Evolutionary conservation across 2,329 filamentous ascomycete genomes (phyloP), one percentile per base, ranked within the genome.

Genomic region (Leptographium lundbergii): DNA sequence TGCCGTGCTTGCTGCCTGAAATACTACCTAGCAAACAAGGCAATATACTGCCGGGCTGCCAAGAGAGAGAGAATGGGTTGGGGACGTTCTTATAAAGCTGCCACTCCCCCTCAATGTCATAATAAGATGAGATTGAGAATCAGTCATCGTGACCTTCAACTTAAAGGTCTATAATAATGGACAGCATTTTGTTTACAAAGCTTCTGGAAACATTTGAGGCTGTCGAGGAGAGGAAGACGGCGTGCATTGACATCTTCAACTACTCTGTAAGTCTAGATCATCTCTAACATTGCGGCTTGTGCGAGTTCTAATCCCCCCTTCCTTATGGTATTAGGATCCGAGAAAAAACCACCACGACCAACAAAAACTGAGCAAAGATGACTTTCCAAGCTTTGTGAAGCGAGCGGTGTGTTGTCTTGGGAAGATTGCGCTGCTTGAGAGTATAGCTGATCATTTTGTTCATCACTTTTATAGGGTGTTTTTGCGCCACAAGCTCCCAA

Each of bases 201-300:
- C 42, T 45, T 45, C 42, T 45, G 7, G 19, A 7, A 10, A 17
- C n/a, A 19, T 45, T n/a, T 10, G 19, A 19, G 19, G 7, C 19
- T 19, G 17, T n/a, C 42, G 17, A 45, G n/a, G 48, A 51, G 13
- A 25, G 29, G 25, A 51, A 27, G 11, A 63, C 58, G 6, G 55
- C 54, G 11, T 66, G 61, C 52, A 39, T 65, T 25, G 62, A 66
- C 57, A 64, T 66, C n/a, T 48, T 66, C 25, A 65, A 64, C 22
- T 66, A 65, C 51, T 59, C 61, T 54, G 65, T 65, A 56, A 11
- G 60, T 54, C 22, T 11, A 9, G 53, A 9, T 11, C 32, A 34
- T 34, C 32, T 9, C 10, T 2, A 34, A 34, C 11, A 3, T 51
- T 51, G 7, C 42, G 2, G 17, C 14, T 14, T 42, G 14, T 45